phyloP scores from a whole-genome alignment of 2,329 filamentous ascomycete genomes.

The Colletotrichum sublineola region DNA sequence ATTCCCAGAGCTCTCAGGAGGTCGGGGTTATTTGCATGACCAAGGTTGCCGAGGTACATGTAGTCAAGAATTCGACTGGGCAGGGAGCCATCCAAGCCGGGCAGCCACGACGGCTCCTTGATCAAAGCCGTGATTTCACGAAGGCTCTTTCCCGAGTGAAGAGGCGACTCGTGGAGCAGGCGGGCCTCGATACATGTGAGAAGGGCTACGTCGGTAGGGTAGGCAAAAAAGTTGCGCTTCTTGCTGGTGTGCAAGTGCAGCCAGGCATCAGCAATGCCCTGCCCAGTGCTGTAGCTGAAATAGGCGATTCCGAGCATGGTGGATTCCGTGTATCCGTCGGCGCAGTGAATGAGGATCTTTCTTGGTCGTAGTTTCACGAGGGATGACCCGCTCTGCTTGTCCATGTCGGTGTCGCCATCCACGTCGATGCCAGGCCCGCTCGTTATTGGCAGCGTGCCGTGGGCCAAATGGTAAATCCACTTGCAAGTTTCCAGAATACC shows the following conservation, averaged over 20 bases:
- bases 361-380: slow-evolving; percentile 57
- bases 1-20: slow-evolving; percentile 86
- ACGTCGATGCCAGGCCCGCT: slow-evolving; percentile 50
- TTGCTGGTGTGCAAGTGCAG: slow-evolving; percentile 84
- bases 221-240: slow-evolving; percentile 94
- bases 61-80: slow-evolving; percentile 91
- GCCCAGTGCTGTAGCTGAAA: slow-evolving; percentile 89
- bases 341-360: slow-evolving; percentile 91
- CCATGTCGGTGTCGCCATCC: slow-evolving; percentile 71
- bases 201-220: slow-evolving; percentile 88
- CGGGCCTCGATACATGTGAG: slow-evolving; percentile 82
- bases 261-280: slow-evolving; percentile 88
- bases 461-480: slow-evolving; percentile 89
- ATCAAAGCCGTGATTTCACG: slow-evolving; percentile 66
- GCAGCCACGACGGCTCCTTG: slow-evolving; percentile 82
- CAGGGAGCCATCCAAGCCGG: slow-evolving; percentile 87
- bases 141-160: slow-evolving; percentile 61
- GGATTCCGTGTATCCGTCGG: slow-evolving; percentile 96
- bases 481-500: slow-evolving; percentile 87
- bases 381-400: slow-evolving; percentile 42
- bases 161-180: slow-evolving; percentile 79
- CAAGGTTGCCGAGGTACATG: slow-evolving; percentile 95
- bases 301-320: slow-evolving; percentile 92
- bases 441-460: slow-evolving; percentile 64
- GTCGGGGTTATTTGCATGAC: slow-evolving; percentile 93